Evolutionary conservation across 768 basidiomycete genomes (phyloP).

Genomic region (Xerocomus potaroensis): DNA sequence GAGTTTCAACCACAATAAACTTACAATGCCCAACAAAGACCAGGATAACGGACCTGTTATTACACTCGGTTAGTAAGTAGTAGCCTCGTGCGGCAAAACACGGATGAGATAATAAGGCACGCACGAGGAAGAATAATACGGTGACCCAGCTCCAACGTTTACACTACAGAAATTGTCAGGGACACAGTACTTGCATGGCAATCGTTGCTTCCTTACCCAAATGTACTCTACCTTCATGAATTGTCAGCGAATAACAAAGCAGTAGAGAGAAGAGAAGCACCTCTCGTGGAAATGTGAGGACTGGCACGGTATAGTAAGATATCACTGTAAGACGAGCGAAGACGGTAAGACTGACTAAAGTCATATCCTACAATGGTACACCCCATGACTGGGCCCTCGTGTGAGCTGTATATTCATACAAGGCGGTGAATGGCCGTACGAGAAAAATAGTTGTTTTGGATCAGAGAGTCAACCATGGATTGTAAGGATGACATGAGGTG

Average conservation of each 20-base stretch:
- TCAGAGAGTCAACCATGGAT: too few relatives aligned
- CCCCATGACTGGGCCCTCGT: too few relatives aligned
- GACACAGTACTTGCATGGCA: not conserved
- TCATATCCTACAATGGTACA: too few relatives aligned
- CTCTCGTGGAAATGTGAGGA: not conserved
- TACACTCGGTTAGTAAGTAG: not conserved
- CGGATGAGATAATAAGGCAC: not conserved
- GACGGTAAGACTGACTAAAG: not conserved
- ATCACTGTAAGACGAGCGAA: not conserved
- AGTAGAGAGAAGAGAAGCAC: not conserved
- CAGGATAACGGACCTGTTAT: conserved; percentile 1
- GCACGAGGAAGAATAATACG: not conserved
- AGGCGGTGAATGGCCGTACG: too few relatives aligned
- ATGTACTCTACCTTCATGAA: conserved; percentile 2
- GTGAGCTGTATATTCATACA: too few relatives aligned
- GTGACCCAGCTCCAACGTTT: conserved; percentile 2
- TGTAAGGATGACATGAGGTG: too few relatives aligned
- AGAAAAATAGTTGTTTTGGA: too few relatives aligned
- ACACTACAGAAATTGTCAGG: not conserved
- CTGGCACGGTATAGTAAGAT: conserved; percentile 19
- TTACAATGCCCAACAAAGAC: conserved; percentile 3
- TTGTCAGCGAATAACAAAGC: not conserved
- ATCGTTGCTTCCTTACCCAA: not conserved
- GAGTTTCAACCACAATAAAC: not conserved
- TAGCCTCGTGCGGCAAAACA: too few relatives aligned